phyloP scores from a whole-genome alignment of 495 filamentous ascomycete species.

The Hypoxylon lienhwacheense region DNA sequence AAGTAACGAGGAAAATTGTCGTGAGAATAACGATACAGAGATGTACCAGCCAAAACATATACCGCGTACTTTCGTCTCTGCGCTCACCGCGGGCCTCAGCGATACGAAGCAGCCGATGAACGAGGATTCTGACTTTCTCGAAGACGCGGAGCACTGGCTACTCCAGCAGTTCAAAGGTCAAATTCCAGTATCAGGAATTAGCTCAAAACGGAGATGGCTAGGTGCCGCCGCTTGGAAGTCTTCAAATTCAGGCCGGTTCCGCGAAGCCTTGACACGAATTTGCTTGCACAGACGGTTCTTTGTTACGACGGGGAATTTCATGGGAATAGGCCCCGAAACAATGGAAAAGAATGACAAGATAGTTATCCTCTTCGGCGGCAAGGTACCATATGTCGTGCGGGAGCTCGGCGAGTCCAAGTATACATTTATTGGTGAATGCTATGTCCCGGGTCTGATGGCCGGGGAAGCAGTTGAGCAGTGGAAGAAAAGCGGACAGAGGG shows the following conservation, averaged over 20 bases:
- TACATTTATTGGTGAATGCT: slow-evolving; percentile 27
- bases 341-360: slow-evolving; percentile 14
- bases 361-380: slow-evolving; percentile 22
- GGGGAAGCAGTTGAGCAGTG: slow-evolving; percentile 22
- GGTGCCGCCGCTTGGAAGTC: slow-evolving; percentile 3
- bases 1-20: not conserved
- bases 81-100: slow-evolving; percentile 15
- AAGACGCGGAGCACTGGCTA: slow-evolving; percentile 16
- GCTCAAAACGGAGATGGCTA: slow-evolving; percentile 9
- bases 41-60: slow-evolving; percentile 12
- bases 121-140: slow-evolving; percentile 13
- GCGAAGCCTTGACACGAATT: slow-evolving; percentile 10
- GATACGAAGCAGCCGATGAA: slow-evolving; percentile 10
- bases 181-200: slow-evolving; percentile 14
- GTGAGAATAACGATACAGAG: not conserved
- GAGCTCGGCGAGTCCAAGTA: slow-evolving; percentile 13
- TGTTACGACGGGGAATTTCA: slow-evolving; percentile 12
- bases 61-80: slow-evolving; percentile 14
- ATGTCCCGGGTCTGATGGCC: slow-evolving; percentile 18
- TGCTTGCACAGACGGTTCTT: slow-evolving; percentile 20
- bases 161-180: slow-evolving; percentile 7
- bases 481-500: slow-evolving; percentile 4
- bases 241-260: slow-evolving; percentile 18
- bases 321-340: slow-evolving; percentile 27
- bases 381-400: slow-evolving; percentile 21